phyloP scores from a whole-genome alignment of 2,329 filamentous ascomycete species.

The Penicillium sp. region DNA sequence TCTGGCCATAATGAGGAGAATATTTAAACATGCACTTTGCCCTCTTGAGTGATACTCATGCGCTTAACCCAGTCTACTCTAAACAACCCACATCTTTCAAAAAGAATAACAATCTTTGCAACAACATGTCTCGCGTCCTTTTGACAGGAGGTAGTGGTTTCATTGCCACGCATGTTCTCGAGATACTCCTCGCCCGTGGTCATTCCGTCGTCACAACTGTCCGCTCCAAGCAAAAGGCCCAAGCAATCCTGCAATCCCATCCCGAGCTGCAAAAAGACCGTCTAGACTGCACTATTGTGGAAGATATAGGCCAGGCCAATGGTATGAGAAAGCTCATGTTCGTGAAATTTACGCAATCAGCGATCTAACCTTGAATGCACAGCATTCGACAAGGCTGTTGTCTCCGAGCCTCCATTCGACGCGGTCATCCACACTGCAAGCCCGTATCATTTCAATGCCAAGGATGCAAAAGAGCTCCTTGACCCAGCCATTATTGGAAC shows the following conservation, averaged over 20 bases:
- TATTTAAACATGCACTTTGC: not conserved
- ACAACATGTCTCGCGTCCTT: constrained; percentile 13
- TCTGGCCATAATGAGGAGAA: not conserved
- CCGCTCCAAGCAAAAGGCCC: constrained; percentile 57
- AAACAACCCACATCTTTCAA: not conserved
- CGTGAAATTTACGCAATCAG: not conserved
- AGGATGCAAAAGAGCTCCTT: constrained; percentile 20
- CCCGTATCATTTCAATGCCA: constrained; percentile 68
- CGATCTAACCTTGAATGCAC: constrained; percentile 37
- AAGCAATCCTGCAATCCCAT: constrained; percentile 42
- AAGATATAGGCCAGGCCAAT: constrained; percentile 61
- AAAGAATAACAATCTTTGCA: not conserved
- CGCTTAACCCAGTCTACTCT: not conserved
- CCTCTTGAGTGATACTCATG: not conserved
- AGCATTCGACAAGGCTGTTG: constrained; percentile 63
- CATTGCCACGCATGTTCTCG: constrained; percentile 61
- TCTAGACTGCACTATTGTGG: constrained; percentile 63
- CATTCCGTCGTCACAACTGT: constrained; percentile 62
- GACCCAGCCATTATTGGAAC: constrained; percentile 59
- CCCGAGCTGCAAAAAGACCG: constrained; percentile 50
- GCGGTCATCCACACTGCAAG: constrained; percentile 70
- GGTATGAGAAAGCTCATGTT: not conserved
- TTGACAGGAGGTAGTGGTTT: constrained; percentile 56
- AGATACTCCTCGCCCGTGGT: constrained; percentile 53
- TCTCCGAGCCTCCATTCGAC: constrained; percentile 63